Evolutionary conservation across 106 monocot species (phyloP).

Genomic region (Platanthera guangdongensis): DNA sequence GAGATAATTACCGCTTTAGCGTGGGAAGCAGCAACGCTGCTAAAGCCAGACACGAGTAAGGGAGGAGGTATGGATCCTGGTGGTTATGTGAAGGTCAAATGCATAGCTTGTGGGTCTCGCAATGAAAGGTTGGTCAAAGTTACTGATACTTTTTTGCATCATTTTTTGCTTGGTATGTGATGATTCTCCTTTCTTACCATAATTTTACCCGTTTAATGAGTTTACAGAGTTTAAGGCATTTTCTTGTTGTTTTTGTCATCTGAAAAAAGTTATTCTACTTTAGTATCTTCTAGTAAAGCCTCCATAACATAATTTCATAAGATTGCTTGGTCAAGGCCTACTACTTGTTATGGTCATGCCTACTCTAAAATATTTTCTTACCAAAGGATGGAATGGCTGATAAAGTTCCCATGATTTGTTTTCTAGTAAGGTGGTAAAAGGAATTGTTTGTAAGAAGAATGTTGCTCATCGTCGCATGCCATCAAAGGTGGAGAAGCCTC

Average conservation of each 20-base stretch:
- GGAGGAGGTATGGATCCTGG: conserved; percentile 91
- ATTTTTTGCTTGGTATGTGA: not conserved
- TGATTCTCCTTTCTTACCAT: not conserved
- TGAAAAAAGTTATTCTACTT: not conserved
- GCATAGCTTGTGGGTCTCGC: conserved; percentile 67
- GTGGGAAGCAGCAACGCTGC: conserved; percentile 83
- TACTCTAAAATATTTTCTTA: not conserved
- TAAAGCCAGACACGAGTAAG: conserved; percentile 82
- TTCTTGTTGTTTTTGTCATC: not conserved
- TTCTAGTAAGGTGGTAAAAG: conserved; percentile 70
- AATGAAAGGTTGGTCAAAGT: conserved; percentile 49
- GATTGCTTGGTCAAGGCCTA: not conserved
- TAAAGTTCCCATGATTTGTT: conserved; percentile 9
- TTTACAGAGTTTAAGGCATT: not conserved
- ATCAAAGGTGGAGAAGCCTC: conserved; percentile 68
- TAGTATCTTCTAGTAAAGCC: not conserved
- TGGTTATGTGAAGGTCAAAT: conserved; percentile 79
- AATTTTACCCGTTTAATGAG: not conserved
- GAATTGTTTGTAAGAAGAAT: conserved; percentile 94
- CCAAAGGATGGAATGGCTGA: not conserved
- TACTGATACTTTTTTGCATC: not conserved
- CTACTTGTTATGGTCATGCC: conserved; percentile 2
- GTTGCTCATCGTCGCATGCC: conserved; percentile 77
- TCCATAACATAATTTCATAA: not conserved
- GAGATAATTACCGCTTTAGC: conserved; percentile 72